phyloP scores from a whole-genome alignment of 352 stramenopile genomes.

The Phytophthora europaea region DNA sequence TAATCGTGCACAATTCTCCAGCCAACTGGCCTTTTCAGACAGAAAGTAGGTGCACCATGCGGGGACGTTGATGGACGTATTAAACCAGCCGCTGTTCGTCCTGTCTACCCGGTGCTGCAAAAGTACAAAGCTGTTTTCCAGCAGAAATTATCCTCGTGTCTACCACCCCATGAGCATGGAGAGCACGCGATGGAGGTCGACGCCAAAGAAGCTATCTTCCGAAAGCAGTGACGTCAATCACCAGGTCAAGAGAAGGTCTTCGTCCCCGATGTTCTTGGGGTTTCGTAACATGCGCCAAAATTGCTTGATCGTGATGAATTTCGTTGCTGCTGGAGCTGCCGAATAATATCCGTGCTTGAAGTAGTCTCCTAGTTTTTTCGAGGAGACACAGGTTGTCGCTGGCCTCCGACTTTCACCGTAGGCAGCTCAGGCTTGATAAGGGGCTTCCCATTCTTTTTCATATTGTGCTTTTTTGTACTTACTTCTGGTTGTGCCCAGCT shows the following conservation, averaged over 20 bases:
- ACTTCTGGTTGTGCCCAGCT: neutral
- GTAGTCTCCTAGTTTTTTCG: neutral
- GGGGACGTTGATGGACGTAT: too few species aligned
- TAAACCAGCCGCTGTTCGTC: neutral
- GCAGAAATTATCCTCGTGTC: constrained; percentile 1
- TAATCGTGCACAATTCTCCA: too few species aligned
- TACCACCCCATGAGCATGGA: constrained; percentile 8
- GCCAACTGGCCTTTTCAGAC: too few species aligned
- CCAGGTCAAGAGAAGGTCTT: constrained; percentile 28
- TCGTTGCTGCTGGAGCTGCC: neutral
- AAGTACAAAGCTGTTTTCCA: constrained; percentile 14
- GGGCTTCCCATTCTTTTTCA: neutral
- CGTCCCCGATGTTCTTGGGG: neutral
- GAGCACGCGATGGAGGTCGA: constrained; percentile 13
- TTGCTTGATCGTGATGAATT: constrained; percentile 16
- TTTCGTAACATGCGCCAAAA: constrained; percentile 11
- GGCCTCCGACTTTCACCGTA: neutral
- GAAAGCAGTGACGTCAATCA: constrained; percentile 6
- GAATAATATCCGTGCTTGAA: constrained; percentile 9
- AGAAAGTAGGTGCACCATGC: too few species aligned
- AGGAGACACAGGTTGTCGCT: neutral
- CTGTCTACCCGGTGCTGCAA: constrained; percentile 5
- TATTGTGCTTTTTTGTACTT: neutral
- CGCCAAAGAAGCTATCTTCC: constrained; percentile 12
- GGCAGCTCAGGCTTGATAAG: neutral